Conservation (phyloP, 768 basidiomycete species). For the Mycena capillaripes region DNA sequence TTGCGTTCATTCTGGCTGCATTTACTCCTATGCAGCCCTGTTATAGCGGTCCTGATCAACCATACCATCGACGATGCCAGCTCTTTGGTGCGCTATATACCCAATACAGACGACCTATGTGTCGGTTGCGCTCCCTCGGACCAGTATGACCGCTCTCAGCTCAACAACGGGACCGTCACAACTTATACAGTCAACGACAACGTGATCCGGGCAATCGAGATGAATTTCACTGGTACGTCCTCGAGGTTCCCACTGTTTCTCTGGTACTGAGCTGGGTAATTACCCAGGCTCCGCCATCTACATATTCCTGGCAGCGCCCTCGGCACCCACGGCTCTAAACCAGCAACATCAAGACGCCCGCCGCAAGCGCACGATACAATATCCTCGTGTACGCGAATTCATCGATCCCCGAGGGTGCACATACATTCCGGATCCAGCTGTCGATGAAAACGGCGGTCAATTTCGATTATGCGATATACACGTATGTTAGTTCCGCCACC, state of each 20-base stretch:
- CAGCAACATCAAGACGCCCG: neutral
- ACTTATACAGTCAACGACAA: neutral
- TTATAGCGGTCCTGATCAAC: neutral
- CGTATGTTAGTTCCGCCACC: neutral
- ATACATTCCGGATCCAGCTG: neutral
- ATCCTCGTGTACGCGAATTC: neutral
- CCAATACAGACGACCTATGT: neutral
- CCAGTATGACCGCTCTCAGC: neutral
- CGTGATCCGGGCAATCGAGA: neutral
- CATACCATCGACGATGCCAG: slow-evolving; percentile 1
- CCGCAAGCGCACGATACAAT: neutral
- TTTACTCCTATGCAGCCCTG: neutral
- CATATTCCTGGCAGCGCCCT: neutral
- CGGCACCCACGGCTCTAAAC: neutral
- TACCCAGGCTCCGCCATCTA: neutral
- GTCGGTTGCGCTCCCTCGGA: neutral
- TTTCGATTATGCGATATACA: neutral
- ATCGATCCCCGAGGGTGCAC: neutral
- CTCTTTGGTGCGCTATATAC: neutral
- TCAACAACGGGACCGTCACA: slow-evolving; percentile 2
- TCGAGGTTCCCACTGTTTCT: neutral
- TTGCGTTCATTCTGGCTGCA: neutral
- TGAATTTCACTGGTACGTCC: neutral
- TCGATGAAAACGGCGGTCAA: neutral
- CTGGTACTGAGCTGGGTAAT: neutral